Evolutionary conservation across 2,329 filamentous ascomycete species (phyloP), one percentile per base, ranked within the genome.

Genomic region (Aspergillus sp.): DNA sequence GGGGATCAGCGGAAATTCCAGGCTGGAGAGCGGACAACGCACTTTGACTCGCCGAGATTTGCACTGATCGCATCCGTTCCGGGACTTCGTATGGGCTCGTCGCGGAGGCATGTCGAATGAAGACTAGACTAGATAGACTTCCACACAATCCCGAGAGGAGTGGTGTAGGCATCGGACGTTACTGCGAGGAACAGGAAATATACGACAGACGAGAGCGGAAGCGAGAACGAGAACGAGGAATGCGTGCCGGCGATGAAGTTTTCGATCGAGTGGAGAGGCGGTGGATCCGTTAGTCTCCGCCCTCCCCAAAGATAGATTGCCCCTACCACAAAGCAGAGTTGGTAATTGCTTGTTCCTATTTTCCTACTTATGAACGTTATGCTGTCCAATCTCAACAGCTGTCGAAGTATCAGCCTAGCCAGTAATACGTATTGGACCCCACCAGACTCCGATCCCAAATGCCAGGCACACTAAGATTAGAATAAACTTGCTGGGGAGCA

Each of bases 11-110:
- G 5, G n/a, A 25, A 25, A 25, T 12, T 13, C 36, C n/a, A 9
- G 47, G 10, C 19, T 10, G 5, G 19, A 6, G 15, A 30, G 13
- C 17, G 8, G 15, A 6, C 21, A n/a, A 63, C 55, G 48, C 45
- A 69, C 69, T 62, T 72, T 72, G 2, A 72, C 61, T 36, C 68
- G 55, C 15, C 69, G 58, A 5, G 45, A 19, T 30, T 72, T 72
- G 51, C 70, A 72, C 36, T 66, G 62, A 4, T 65, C 65, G 49
- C 69, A 72, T 2, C 70, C 70, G 48, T 72, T 71, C 7, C 70
- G 67, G 3, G 69, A 70, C 49, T 72, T 72, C 12, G 61, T 63
- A 57, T 72, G 70, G 10, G 67, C 59, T 57, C 70, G 65, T 8
- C 69, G 65, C 12, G 69, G 64, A 10, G 67, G 66, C 69, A 71